A percentile compares a stretch with the other conserved stretches of the same genome.
Conservation (phyloP, 78 protist species). For the Polysphondylium violaceum region DNA sequence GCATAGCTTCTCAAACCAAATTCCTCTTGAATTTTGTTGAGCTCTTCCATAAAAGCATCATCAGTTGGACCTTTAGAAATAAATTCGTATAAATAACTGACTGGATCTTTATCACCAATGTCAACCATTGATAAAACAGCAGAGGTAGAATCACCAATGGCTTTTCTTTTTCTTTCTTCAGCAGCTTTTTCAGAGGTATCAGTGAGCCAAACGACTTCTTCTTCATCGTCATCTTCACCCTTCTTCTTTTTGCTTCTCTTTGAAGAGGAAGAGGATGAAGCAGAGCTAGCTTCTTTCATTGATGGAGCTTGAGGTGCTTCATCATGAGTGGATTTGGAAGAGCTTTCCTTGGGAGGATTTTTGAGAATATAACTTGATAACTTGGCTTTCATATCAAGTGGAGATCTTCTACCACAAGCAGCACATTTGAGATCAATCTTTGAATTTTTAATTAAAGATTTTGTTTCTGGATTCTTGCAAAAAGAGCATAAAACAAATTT, state of each 20-base stretch:
- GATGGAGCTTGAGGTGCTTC: conserved; percentile 17
- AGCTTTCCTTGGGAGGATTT: conserved; percentile 86
- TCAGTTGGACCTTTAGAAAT: conserved; percentile 24
- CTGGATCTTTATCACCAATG: conserved; percentile 37
- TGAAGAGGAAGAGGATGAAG: background rate
- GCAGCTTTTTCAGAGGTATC: conserved; percentile 76
- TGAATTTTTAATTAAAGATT: conserved; percentile 29
- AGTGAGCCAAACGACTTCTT: conserved; percentile 73
- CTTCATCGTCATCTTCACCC: conserved; percentile 56
- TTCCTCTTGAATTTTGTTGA: conserved; percentile 31
- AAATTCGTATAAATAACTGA: background rate
- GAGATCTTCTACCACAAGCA: conserved; percentile 87
- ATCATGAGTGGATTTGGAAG: conserved; percentile 10
- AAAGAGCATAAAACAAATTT: conserved; percentile 90
- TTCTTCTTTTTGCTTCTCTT: conserved; percentile 38
- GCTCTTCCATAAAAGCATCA: conserved; percentile 19
- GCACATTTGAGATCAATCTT: conserved; percentile 70
- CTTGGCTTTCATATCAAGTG: conserved; percentile 57
- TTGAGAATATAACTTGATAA: conserved; percentile 81
- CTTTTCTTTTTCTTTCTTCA: conserved; percentile 72
- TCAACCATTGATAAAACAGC: conserved; percentile 52
- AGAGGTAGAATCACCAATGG: conserved; percentile 38
- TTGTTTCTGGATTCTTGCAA: conserved; percentile 94
- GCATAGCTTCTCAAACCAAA: conserved; percentile 43
- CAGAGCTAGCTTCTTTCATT: background rate